Base-by-base conservation (phyloP, 2,329 filamentous ascomycete genomes). In the Magnaporthiopsis incrustans region DNA sequence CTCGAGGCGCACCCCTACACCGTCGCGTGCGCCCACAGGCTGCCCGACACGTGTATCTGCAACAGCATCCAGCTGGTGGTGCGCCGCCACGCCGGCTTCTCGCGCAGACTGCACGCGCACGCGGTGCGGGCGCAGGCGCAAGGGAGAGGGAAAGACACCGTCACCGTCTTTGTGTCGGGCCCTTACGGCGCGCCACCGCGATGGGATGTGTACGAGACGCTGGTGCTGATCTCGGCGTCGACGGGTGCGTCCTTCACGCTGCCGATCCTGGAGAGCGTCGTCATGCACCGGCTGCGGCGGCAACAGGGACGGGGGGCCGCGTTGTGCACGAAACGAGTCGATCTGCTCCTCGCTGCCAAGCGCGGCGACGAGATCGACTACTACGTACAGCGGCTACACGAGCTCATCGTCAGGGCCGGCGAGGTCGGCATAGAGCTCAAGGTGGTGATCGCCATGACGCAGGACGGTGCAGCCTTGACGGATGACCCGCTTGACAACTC, bases 161-260 rank as follows among this genome's bases (percentile, higher is more conserved):
- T 79, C 38, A 81, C 77, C 18, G 77, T 77, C 1, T 83, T 86
- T 53, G 75, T 87, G 2, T 75, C 80, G 1, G 85, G 85, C 0
- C 85, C 85, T 0, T 87, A 82, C 59, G 85, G 85, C 22, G 73
- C 73, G 5, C 82, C 84, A 2, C 82, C 84, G 0, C 75, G 77
- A 5, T 86, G 83, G 82, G 78, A 85, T 60, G 76, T 82, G 0
- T 87, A 82, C 70, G 85, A 87, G 71, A 85, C 83, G 0, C 72
- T 87, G 58, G 74, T 88, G 5, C 75, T 88, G 4, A 82, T 87
- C 57, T 85, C 84, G 0, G 85, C 85, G 0, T 87, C 85, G 0
- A 88, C 85, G 0, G 85, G 85, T n/a, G 82, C 84, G 1, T 87
- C 84, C 4, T 87, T 85, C 64, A 85, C 82, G 1, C 72, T 87